phyloP scores from a whole-genome alignment of 1,284 basidiomycete genomes.

The Microbotryum silenes-acaulis region DNA sequence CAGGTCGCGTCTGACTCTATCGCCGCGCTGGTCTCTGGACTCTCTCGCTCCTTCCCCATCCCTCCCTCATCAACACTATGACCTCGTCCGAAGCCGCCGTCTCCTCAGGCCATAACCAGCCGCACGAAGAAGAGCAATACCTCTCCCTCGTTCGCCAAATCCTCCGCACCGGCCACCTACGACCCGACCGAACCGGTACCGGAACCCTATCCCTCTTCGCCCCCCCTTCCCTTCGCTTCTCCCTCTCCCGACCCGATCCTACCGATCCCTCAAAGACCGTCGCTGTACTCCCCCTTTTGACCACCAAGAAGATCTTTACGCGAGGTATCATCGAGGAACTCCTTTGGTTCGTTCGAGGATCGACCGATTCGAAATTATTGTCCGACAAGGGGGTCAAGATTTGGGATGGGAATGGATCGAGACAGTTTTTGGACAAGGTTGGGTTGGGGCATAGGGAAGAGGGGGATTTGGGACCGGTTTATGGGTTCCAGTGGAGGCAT shows the following conservation, averaged over 20 bases:
- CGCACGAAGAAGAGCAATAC: conserved; percentile 71
- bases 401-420: conserved; percentile 94
- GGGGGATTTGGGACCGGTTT: conserved; percentile 92
- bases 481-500: conserved; percentile 92
- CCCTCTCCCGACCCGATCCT: conserved; percentile 50
- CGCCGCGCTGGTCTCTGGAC: no score
- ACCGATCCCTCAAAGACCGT: conserved; percentile 7
- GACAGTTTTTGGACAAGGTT: conserved; percentile 73
- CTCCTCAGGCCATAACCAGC: not conserved
- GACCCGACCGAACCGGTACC: conserved; percentile 85
- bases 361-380: conserved; percentile 71
- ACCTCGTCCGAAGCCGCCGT: no score
- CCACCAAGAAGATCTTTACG: conserved; percentile 89
- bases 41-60: no score
- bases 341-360: conserved; percentile 86
- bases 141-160: conserved; percentile 69
- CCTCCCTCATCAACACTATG: no score
- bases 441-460: conserved; percentile 76
- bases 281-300: conserved; percentile 66
- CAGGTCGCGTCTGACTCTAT: no score
- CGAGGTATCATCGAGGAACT: conserved; percentile 90
- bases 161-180: conserved; percentile 61
- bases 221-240: conserved; percentile 78
- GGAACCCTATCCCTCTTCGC: conserved; percentile 86
- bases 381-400: conserved; percentile 84